Conservation (phyloP, 345 rosid species). For the Mallotus nudiflorus region DNA sequence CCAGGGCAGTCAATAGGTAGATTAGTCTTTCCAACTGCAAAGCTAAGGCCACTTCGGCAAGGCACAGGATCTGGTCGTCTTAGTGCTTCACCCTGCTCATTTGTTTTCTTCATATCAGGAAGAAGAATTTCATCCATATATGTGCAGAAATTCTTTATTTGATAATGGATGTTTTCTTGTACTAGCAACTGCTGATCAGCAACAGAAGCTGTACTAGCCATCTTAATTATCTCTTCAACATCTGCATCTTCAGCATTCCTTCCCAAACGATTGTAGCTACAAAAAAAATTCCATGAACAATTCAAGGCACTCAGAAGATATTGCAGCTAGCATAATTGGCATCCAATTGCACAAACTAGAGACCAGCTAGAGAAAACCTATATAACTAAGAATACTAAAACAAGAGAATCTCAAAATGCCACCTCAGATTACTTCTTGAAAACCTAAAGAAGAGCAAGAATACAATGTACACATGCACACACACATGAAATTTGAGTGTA, state of each 20-base stretch:
- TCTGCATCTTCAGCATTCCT: conserved; percentile 72
- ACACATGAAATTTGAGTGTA: neutral
- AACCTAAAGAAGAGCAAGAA: neutral
- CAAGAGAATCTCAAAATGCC: neutral
- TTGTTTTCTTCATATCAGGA: conserved; percentile 27
- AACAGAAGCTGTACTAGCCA: conserved; percentile 69
- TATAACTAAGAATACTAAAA: neutral
- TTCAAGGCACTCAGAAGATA: conserved; percentile 3
- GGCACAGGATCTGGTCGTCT: conserved; percentile 35
- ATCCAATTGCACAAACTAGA: neutral
- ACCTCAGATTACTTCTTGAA: neutral
- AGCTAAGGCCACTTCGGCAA: conserved; percentile 71
- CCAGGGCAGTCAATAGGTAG: conserved; percentile 38
- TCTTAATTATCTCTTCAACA: conserved; percentile 80
- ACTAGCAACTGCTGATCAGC: conserved; percentile 80
- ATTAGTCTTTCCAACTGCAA: conserved; percentile 60
- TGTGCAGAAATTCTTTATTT: conserved; percentile 50
- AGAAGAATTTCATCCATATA: conserved; percentile 71
- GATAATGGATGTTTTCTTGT: conserved; percentile 73
- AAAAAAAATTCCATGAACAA: neutral
- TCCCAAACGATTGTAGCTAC: conserved; percentile 79
- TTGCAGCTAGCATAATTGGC: neutral
- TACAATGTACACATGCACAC: too few relatives aligned
- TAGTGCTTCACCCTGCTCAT: conserved; percentile 28
- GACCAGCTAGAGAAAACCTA: neutral